Percentiles rank a stretch among this genome's conserved stretches.
phyloP scores from a whole-genome alignment of 257 asterid genomes.

The Dorcoceras hygrometricum region DNA sequence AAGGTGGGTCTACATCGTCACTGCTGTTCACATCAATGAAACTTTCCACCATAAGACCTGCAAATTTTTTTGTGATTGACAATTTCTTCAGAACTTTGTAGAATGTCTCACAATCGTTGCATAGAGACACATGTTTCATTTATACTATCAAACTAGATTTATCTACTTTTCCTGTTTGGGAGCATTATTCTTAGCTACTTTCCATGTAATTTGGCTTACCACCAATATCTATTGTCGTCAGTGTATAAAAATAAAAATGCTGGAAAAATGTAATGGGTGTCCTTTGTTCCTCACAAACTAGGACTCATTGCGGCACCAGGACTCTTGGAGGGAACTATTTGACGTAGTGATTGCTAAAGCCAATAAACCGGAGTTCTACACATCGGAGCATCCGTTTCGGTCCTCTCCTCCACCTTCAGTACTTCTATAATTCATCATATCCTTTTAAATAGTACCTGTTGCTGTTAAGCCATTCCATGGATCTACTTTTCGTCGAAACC shows the following conservation, averaged over 20 bases:
- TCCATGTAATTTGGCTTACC: neutral
- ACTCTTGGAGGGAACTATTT: constrained; percentile 95
- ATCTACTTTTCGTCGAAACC: neutral
- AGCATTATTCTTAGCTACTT: constrained; percentile 8
- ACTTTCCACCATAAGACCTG: constrained; percentile 4
- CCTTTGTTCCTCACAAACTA: constrained; percentile 30
- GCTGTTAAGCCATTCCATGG: neutral
- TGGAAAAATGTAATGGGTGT: constrained; percentile 21
- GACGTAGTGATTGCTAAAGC: constrained; percentile 96
- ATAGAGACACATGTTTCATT: neutral
- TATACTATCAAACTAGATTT: constrained; percentile 7
- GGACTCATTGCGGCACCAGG: constrained; percentile 78
- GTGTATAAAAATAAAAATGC: neutral
- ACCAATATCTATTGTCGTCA: neutral
- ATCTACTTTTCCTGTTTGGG: constrained; percentile 17
- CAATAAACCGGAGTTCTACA: constrained; percentile 93
- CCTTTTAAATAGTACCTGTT: constrained; percentile 1
- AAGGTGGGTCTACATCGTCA: neutral
- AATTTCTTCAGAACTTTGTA: neutral
- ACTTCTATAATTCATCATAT: constrained; percentile 12
- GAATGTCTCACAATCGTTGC: neutral
- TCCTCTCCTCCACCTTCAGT: constrained; percentile 30
- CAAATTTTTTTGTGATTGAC: neutral
- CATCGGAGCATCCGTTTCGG: constrained; percentile 98
- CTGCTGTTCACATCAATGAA: constrained; percentile 10